Evolutionary conservation across 768 basidiomycete genomes (phyloP).

Genomic region (Tylopilus sp.): DNA sequence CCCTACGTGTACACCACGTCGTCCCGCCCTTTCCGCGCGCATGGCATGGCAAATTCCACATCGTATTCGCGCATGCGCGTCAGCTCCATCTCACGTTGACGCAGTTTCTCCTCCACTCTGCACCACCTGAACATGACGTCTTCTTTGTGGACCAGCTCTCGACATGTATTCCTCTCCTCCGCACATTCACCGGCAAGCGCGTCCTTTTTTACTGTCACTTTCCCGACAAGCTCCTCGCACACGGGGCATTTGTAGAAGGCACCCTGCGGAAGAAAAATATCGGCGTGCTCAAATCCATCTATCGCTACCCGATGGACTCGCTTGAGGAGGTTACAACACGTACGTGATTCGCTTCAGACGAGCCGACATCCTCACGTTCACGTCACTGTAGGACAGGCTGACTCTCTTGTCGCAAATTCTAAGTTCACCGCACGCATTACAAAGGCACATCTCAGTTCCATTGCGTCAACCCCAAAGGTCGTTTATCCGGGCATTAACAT

Average conservation of each 20-base stretch:
- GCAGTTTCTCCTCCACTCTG: conserved; percentile 51
- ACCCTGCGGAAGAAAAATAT: conserved; percentile 38
- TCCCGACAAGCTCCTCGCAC: conserved; percentile 87
- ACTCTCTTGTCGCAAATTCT: conserved; percentile 90
- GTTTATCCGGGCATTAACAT: conserved; percentile 96
- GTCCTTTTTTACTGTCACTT: conserved; percentile 99
- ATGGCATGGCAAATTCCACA: conserved; percentile 74
- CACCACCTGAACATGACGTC: conserved; percentile 60
- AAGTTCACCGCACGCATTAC: conserved; percentile 85
- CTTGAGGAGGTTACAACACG: conserved; percentile 88
- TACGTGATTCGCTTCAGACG: conserved; percentile 34
- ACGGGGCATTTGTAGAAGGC: conserved; percentile 61
- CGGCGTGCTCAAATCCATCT: conserved; percentile 64
- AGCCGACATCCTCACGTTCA: no score
- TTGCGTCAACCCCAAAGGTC: conserved; percentile 60
- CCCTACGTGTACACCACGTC: conserved; percentile 71
- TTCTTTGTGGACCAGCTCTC: conserved; percentile 97
- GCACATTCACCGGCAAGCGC: conserved; percentile 60
- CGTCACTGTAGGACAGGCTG: conserved; percentile 59
- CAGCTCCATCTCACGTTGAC: conserved; percentile 72
- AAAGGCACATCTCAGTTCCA: conserved; percentile 66
- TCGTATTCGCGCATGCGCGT: conserved; percentile 83
- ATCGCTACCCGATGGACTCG: conserved; percentile 87
- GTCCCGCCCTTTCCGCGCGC: conserved; percentile 77
- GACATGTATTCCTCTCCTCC: conserved; percentile 83